Percentiles rank a stretch among this genome's conserved stretches.
Evolutionary conservation across 768 basidiomycete species (phyloP).

Genomic region (Boletus eberwhitei): DNA sequence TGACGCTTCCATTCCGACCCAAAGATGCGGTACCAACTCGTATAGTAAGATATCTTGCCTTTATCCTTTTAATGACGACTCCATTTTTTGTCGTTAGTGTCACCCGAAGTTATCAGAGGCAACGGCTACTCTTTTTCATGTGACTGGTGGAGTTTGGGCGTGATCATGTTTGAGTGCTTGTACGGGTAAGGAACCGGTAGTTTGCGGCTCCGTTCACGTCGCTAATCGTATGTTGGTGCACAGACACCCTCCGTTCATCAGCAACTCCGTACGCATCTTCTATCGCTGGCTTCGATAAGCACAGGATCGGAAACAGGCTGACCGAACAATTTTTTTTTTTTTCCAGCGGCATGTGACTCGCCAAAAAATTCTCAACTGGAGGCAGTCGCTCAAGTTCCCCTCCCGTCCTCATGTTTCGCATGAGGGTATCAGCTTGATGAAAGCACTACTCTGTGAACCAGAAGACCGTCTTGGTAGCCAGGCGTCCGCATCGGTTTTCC

Average conservation of each 20-base stretch:
- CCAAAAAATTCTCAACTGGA: conserved; percentile 98
- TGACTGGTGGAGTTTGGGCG: conserved; percentile 98
- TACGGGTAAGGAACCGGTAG: conserved; percentile 63
- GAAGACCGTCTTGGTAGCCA: conserved; percentile 90
- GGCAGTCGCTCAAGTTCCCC: conserved; percentile 84
- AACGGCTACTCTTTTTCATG: conserved; percentile 93
- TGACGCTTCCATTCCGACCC: conserved; percentile 32
- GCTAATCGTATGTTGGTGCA: conserved; percentile 20
- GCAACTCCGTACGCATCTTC: conserved; percentile 68
- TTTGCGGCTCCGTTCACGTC: conserved; percentile 25
- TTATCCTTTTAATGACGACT: conserved; percentile 25
- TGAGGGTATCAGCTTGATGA: conserved; percentile 85
- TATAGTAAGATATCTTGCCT: conserved; percentile 59
- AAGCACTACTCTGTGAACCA: conserved; percentile 88
- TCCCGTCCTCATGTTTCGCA: conserved; percentile 77
- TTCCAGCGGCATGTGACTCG: conserved; percentile 85
- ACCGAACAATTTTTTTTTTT: neutral
- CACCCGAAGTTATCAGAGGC: conserved; percentile 85
- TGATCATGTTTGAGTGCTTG: conserved; percentile 95
- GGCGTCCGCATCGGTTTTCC: conserved; percentile 58
- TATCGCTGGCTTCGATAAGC: conserved; percentile 18
- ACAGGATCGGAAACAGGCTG: conserved; percentile 20
- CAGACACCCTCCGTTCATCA: conserved; percentile 94
- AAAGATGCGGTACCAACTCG: conserved; percentile 80
- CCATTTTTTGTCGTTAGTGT: conserved; percentile 53